Evolutionary conservation across 768 basidiomycete species (phyloP).

Genomic region (Suillus tomentosus): DNA sequence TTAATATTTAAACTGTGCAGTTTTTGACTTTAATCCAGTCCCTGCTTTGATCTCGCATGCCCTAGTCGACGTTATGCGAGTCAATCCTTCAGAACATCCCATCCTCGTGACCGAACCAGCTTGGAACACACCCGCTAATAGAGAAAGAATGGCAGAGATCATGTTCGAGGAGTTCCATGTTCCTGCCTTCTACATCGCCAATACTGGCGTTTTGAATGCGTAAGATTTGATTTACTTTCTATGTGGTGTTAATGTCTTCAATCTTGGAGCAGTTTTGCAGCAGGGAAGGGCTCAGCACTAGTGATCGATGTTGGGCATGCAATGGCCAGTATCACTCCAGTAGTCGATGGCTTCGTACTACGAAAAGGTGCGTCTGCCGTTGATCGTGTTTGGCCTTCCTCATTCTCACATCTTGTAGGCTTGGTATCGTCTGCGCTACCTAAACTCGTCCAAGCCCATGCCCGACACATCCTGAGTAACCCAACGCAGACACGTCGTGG

Average conservation of each 20-base stretch:
- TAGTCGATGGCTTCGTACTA: slow-evolving; percentile 97
- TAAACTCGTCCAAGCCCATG: slow-evolving; percentile 77
- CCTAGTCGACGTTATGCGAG: slow-evolving; percentile 72
- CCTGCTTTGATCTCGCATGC: slow-evolving; percentile 74
- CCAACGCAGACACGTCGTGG: slow-evolving; percentile 52
- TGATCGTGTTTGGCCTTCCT: not conserved
- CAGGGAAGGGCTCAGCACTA: slow-evolving; percentile 95
- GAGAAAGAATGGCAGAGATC: slow-evolving; percentile 94
- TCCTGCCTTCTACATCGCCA: slow-evolving; percentile 96
- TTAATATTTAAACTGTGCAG: slow-evolving; percentile 36
- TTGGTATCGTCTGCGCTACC: slow-evolving; percentile 76
- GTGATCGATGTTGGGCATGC: slow-evolving; percentile 93
- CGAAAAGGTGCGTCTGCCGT: slow-evolving; percentile 68
- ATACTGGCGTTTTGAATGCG: slow-evolving; percentile 93
- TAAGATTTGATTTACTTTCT: slow-evolving; percentile 34
- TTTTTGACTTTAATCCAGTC: slow-evolving; percentile 76
- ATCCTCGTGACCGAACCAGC: slow-evolving; percentile 92
- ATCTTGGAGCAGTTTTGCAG: slow-evolving; percentile 70
- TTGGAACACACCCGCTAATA: slow-evolving; percentile 93
- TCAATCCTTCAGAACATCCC: slow-evolving; percentile 83
- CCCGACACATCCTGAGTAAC: slow-evolving; percentile 63
- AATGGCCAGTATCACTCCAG: slow-evolving; percentile 88
- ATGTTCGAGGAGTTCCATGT: slow-evolving; percentile 96
- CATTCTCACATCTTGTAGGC: slow-evolving; percentile 46
- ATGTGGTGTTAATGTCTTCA: slow-evolving; percentile 15